Evolutionary conservation across 1,139 yeast species (phyloP), one percentile per base, ranked within the genome.

Genomic region (Saccharomyces hybrid): DNA sequence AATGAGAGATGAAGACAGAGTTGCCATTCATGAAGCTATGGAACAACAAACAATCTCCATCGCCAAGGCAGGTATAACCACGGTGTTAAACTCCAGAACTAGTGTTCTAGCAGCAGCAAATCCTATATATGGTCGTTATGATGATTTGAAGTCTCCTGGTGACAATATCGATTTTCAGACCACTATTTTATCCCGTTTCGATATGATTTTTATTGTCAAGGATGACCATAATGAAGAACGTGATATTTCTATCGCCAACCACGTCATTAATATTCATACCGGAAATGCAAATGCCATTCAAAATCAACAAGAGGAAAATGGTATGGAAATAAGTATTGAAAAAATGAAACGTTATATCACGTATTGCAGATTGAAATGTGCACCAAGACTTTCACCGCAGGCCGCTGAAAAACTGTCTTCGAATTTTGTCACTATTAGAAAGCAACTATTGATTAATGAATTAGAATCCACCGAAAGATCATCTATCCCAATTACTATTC

Each of bases 11-110:
- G 99, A 93, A 70, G 99, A 95, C 72, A 81, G 99, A 70, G 99
- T 93, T 41, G 99, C 99, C 0, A 95, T 93, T 64, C 99, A 93
- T 71, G 99, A 93, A 77, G 99, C 99, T 7, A 93, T 93, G 99
- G 99, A 93, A 75, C 99, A 93, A 73, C 99, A 93, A 73, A 93
- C 99, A 0, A 93, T 93, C 61, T 91, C 98, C n/a, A 90, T 93
- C 69, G 99, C 99, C 49, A 93, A 93, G 71, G 99, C 99, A 7
- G 99, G 99, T 71, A 93, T 93, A 63, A 93, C 98, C 3, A 95
- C 99, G 0, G 90, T 93, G 55, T 78, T 93, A 61, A 93, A 93
- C 70, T 91, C 99, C 1, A 80, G 99, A 73, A 93, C 99, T 0
- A 85, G 96, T 46, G 99, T 95, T 1, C 76, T 95, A 52, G 99